Conservation (phyloP, 768 basidiomycete species). For the Jaapia argillacea region DNA sequence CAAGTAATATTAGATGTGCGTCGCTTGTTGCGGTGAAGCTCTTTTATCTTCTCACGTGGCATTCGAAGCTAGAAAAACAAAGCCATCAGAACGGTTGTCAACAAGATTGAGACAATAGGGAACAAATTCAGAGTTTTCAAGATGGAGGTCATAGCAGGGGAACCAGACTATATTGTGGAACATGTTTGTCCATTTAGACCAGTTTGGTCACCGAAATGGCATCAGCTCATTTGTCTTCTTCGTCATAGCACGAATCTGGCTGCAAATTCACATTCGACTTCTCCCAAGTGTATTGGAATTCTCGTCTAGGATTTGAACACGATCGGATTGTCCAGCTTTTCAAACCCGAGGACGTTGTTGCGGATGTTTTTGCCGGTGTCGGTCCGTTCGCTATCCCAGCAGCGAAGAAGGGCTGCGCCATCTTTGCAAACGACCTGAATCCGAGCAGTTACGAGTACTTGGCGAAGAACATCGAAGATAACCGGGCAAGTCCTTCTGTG, state of each 20-base stretch:
- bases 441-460: conserved; percentile 80
- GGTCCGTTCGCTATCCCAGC: conserved; percentile 95
- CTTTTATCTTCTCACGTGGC: conserved; percentile 1
- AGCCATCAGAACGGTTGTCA: conserved; percentile 78
- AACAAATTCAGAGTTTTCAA: conserved; percentile 85
- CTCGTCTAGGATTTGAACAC: conserved; percentile 87
- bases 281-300: conserved; percentile 96
- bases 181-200: conserved; percentile 44
- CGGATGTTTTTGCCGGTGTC: conserved; percentile 94
- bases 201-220: not conserved
- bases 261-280: conserved; percentile 94
- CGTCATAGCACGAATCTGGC: conserved; percentile 71
- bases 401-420: conserved; percentile 82
- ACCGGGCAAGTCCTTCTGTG: conserved; percentile 50
- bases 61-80: conserved; percentile 72
- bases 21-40: conserved; percentile 1
- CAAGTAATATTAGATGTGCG: conserved; percentile 86
- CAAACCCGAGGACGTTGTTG: conserved; percentile 67
- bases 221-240: not conserved
- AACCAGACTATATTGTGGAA: conserved; percentile 76
- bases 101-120: conserved; percentile 85
- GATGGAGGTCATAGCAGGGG: conserved; percentile 95
- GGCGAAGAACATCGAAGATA: conserved; percentile 57
- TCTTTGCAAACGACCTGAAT: conserved; percentile 92
- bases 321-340: conserved; percentile 73